phyloP scores from a whole-genome alignment of 495 filamentous ascomycete genomes.

The Penicillium taxi region DNA sequence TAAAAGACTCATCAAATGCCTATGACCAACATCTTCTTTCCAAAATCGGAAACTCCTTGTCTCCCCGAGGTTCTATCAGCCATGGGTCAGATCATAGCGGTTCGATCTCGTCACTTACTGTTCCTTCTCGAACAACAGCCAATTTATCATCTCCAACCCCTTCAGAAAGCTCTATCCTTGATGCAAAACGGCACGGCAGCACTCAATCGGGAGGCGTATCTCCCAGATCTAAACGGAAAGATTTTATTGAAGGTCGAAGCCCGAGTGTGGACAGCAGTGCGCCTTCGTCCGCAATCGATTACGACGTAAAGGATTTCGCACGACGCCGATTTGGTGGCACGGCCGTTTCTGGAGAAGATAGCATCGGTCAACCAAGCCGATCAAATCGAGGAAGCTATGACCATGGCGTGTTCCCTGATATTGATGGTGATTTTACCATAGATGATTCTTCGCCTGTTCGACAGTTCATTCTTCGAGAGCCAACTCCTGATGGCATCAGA shows the following conservation, averaged over 20 bases:
- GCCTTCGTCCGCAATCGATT: constrained; percentile 38
- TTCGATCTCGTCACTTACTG: constrained; percentile 41
- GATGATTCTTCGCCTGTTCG: constrained; percentile 50
- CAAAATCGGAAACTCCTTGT: constrained; percentile 60
- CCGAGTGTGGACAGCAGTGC: constrained; percentile 44
- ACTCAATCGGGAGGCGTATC: constrained; percentile 41
- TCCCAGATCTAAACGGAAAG: constrained; percentile 40
- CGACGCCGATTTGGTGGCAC: constrained; percentile 31
- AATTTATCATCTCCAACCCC: constrained; percentile 41
- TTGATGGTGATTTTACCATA: constrained; percentile 57
- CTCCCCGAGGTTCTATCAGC: constrained; percentile 48
- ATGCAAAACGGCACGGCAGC: constrained; percentile 37
- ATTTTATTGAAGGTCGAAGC: constrained; percentile 41
- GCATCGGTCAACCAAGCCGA: constrained; percentile 37
- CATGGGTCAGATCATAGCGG: constrained; percentile 46
- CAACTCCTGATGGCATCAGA: constrained; percentile 35
- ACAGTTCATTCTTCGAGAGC: constrained; percentile 54
- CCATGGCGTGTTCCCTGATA: constrained; percentile 53
- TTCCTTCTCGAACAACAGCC: constrained; percentile 29
- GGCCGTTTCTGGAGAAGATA: constrained; percentile 44
- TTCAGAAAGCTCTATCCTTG: constrained; percentile 35
- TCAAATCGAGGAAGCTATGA: constrained; percentile 56
- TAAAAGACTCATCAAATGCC: constrained; percentile 56
- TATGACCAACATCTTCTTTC: constrained; percentile 76
- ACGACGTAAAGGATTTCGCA: constrained; percentile 31